phyloP scores from a whole-genome alignment of 495 filamentous ascomycete genomes.

The Talaromyces adpressus region DNA sequence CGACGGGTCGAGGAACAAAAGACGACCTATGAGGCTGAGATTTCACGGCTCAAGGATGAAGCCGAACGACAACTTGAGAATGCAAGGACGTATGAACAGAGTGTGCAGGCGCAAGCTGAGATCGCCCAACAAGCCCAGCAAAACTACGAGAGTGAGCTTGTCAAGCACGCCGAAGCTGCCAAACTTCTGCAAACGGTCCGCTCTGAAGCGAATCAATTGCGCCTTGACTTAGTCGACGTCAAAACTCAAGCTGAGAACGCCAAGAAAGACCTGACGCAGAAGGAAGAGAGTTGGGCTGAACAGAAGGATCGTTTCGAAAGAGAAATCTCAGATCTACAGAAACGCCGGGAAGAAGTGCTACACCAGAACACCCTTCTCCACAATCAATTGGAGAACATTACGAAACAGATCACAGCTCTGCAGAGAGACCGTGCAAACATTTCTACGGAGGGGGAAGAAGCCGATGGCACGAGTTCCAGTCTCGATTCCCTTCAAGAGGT shows the following conservation, averaged over 20 bases:
- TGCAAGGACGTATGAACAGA: constrained; percentile 77
- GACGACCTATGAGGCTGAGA: constrained; percentile 61
- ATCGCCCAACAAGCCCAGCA: constrained; percentile 91
- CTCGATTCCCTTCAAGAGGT: constrained; percentile 77
- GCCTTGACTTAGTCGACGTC: constrained; percentile 62
- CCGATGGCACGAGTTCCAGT: constrained; percentile 36
- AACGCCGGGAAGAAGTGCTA: constrained; percentile 69
- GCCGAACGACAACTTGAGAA: constrained; percentile 70
- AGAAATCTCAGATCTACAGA: constrained; percentile 71
- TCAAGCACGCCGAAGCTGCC: constrained; percentile 91
- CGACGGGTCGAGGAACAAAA: constrained; percentile 76
- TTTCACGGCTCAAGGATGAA: constrained; percentile 78
- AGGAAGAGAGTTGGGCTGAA: constrained; percentile 82
- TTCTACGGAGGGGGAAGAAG: constrained; percentile 38
- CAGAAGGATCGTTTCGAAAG: constrained; percentile 71
- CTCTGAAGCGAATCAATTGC: constrained; percentile 71
- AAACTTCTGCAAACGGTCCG: constrained; percentile 73
- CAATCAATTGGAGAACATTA: constrained; percentile 78
- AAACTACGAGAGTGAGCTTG: constrained; percentile 87
- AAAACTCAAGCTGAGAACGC: constrained; percentile 76
- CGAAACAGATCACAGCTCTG: constrained; percentile 64
- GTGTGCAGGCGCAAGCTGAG: constrained; percentile 84
- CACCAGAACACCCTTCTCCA: constrained; percentile 85
- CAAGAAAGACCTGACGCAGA: constrained; percentile 66
- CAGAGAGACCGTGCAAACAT: constrained; percentile 60